Evolutionary conservation across 2,329 filamentous ascomycete species (phyloP).

Genomic region (Hypoxylon sp.): DNA sequence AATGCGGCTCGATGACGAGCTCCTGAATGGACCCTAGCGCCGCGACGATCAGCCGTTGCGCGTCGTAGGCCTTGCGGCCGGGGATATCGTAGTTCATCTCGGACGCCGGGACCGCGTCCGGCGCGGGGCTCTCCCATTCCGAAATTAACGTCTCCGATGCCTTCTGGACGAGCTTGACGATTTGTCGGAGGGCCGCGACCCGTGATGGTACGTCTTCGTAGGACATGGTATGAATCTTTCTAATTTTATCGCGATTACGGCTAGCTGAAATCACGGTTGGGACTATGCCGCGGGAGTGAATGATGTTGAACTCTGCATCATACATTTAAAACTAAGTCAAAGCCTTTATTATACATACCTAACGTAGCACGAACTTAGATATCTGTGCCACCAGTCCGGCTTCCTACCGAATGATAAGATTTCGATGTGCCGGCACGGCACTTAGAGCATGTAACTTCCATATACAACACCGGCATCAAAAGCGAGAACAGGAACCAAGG

Average conservation of each 20-base stretch:
- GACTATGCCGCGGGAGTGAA: neutral
- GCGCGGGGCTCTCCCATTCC: slow-evolving; percentile 36
- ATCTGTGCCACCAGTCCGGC: slow-evolving; percentile 2
- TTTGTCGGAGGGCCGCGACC: slow-evolving; percentile 33
- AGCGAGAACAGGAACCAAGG: slow-evolving; percentile 11
- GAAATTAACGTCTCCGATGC: slow-evolving; percentile 35
- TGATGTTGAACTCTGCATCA: neutral
- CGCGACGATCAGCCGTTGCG: slow-evolving; percentile 34
- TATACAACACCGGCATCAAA: slow-evolving; percentile 22
- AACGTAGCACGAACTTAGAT: slow-evolving; percentile 1
- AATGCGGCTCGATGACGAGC: slow-evolving; percentile 36
- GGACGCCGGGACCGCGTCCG: slow-evolving; percentile 30
- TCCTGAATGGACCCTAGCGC: slow-evolving; percentile 40
- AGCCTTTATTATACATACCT: neutral
- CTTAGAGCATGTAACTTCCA: slow-evolving; percentile 16
- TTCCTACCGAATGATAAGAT: slow-evolving; percentile 3
- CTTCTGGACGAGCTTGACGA: slow-evolving; percentile 35
- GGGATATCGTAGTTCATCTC: slow-evolving; percentile 34
- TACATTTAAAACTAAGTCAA: neutral
- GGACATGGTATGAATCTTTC: slow-evolving; percentile 21
- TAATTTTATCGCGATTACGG: neutral
- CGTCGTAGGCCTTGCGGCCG: slow-evolving; percentile 35
- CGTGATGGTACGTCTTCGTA: slow-evolving; percentile 32
- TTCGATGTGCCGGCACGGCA: slow-evolving; percentile 29
- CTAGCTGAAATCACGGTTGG: neutral